Conservation (phyloP, 164 flowering plant species). For the Paratinospora sagittata region DNA sequence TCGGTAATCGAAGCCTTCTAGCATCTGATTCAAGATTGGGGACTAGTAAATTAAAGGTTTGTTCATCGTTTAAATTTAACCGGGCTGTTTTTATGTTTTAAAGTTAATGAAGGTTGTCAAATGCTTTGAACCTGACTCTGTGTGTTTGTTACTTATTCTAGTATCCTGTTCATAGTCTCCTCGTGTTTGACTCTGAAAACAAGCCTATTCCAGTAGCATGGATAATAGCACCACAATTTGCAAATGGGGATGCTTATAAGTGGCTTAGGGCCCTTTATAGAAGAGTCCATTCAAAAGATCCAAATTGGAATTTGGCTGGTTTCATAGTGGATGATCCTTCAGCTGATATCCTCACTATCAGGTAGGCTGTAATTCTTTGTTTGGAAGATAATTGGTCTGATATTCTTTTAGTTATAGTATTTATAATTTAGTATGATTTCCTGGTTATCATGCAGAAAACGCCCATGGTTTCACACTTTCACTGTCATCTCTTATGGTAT, state of each 20-base stretch:
- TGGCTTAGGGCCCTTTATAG: slow-evolving; percentile 93
- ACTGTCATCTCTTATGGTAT: background rate
- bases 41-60: slow-evolving; percentile 79
- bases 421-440: background rate
- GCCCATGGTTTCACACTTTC: background rate
- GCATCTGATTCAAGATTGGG: slow-evolving; percentile 88
- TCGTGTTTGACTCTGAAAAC: slow-evolving; percentile 87
- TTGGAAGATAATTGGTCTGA: background rate
- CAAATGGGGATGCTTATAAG: slow-evolving; percentile 47
- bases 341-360: slow-evolving; percentile 55
- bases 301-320: slow-evolving; percentile 84
- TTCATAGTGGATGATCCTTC: slow-evolving; percentile 84
- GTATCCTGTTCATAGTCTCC: slow-evolving; percentile 81
- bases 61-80: slow-evolving; percentile 15
- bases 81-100: background rate
- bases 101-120: slow-evolving; percentile 5
- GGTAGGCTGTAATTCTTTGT: slow-evolving; percentile 29
- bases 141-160: slow-evolving; percentile 20
- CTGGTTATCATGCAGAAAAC: background rate
- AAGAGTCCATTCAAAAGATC: slow-evolving; percentile 78
- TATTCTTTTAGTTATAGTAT: background rate
- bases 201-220: slow-evolving; percentile 97
- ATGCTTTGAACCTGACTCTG: slow-evolving; percentile 22
- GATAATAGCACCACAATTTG: slow-evolving; percentile 67
- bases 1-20: slow-evolving; percentile 75